A percentile compares a stretch with the other conserved stretches of the same genome.
phyloP scores from a whole-genome alignment of 1,139 yeast genomes.

The Pichia sp. region DNA sequence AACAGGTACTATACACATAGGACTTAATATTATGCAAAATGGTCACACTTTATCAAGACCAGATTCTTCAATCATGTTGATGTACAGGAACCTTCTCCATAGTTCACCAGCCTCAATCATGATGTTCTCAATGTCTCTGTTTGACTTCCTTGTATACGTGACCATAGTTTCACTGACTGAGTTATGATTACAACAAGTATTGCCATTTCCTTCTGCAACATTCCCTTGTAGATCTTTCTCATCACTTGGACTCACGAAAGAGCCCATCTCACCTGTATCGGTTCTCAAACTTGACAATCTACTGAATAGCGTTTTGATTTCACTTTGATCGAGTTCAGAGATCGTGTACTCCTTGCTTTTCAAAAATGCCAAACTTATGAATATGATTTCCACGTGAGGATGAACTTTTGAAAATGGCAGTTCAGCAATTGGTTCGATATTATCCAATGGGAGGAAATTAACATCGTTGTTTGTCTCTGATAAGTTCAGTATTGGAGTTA shows the following conservation, averaged over 20 bases:
- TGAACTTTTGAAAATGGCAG: conserved; percentile 65
- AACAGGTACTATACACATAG: too few species aligned
- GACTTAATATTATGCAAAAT: too few species aligned
- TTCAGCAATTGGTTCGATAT: conserved; percentile 18
- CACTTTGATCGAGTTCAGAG: conserved; percentile 84
- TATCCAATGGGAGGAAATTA: conserved; percentile 11
- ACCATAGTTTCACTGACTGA: conserved; percentile 2
- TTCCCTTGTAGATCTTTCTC: conserved; percentile 4
- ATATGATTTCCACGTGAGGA: conserved; percentile 72
- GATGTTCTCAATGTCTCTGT: conserved; percentile 57
- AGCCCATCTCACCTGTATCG: conserved; percentile 24
- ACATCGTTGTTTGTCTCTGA: background rate
- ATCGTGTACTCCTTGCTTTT: conserved; percentile 74
- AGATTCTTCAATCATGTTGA: conserved; percentile 50
- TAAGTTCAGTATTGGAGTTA: conserved; percentile 6
- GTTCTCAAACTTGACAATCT: conserved; percentile 34
- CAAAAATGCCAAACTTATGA: conserved; percentile 69
- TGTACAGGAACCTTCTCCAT: conserved; percentile 84
- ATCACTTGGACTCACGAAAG: conserved; percentile 21
- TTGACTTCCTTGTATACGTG: conserved; percentile 14
- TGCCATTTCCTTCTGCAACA: background rate
- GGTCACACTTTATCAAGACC: too few species aligned
- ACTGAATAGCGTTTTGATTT: conserved; percentile 71
- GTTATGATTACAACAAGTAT: background rate
- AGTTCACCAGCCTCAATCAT: conserved; percentile 77